Conservation (phyloP, 495 filamentous ascomycete genomes). For the Corynascus novoguineensis region DNA sequence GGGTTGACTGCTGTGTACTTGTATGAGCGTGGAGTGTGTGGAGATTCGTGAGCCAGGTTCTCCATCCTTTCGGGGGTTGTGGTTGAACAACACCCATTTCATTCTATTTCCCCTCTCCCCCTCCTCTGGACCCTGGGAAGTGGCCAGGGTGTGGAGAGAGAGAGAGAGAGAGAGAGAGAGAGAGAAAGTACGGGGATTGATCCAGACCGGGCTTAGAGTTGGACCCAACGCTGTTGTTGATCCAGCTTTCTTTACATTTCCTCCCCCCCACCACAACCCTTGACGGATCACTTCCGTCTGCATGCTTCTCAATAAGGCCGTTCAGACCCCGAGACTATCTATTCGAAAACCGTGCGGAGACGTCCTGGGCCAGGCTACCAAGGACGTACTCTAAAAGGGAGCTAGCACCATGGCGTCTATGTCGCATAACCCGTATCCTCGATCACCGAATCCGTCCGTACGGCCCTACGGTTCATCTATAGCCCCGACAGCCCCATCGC, state of each 20-base stretch:
- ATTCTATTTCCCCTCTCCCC: not conserved
- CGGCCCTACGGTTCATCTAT: slow-evolving; percentile 53
- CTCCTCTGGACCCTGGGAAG: not conserved
- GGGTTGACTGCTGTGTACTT: not conserved
- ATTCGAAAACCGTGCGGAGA: slow-evolving; percentile 39
- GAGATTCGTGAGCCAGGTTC: not conserved
- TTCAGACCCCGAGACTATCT: slow-evolving; percentile 33
- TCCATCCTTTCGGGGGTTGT: not conserved
- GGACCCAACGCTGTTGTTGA: slow-evolving; percentile 20
- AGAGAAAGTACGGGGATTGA: no score
- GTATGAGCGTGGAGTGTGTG: not conserved
- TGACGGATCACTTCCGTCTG: no score
- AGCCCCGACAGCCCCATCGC: slow-evolving; percentile 52
- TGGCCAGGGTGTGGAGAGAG: slow-evolving; percentile 10
- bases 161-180: slow-evolving; percentile 4
- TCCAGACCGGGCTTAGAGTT: slow-evolving; percentile 1
- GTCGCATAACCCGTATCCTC: slow-evolving; percentile 48
- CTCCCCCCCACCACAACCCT: slow-evolving; percentile 18
- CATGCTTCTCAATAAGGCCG: slow-evolving; percentile 44
- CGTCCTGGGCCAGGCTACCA: slow-evolving; percentile 32
- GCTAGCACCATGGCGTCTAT: slow-evolving; percentile 47
- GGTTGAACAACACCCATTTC: slow-evolving; percentile 1
- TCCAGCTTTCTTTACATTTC: slow-evolving; percentile 13
- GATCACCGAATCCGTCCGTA: slow-evolving; percentile 49
- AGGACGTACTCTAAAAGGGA: slow-evolving; percentile 24